Conservation (phyloP, 2,329 filamentous ascomycete genomes). For the Ceratocystis colombiana region DNA sequence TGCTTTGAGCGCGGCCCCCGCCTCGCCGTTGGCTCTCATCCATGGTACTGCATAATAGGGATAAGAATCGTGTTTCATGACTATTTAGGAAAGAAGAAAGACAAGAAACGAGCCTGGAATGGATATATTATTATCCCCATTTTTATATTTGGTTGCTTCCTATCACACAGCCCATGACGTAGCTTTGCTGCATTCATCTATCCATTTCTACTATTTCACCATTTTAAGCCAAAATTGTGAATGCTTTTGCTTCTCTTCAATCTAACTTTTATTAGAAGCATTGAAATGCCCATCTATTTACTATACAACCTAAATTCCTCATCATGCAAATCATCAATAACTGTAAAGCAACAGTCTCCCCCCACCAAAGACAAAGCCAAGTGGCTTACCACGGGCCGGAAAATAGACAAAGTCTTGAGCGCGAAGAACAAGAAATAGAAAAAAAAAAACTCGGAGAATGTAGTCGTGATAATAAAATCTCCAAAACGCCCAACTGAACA, state of each 20-base stretch:
- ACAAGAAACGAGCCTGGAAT: neutral
- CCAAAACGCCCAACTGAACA: constrained; percentile 16
- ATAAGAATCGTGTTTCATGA: constrained; percentile 9
- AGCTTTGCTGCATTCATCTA: neutral
- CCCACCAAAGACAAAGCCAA: neutral
- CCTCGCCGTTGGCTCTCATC: neutral
- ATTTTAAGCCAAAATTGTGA: neutral
- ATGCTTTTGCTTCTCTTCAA: neutral
- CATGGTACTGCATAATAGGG: constrained; percentile 1
- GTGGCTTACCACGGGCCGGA: neutral
- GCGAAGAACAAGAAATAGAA: neutral
- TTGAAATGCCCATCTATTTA: constrained; percentile 12
- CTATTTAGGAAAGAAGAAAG: neutral
- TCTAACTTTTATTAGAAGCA: constrained; percentile 15
- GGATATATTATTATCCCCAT: neutral
- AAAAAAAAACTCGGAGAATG: constrained; percentile 14
- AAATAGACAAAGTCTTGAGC: neutral
- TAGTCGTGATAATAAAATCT: constrained; percentile 15
- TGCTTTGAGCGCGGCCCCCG: neutral
- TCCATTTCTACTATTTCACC: neutral
- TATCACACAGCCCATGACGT: neutral
- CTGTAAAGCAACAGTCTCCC: constrained; percentile 5
- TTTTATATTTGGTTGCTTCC: neutral
- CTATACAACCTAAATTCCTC: constrained; percentile 13
- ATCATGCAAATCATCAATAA: constrained; percentile 21